Evolutionary conservation across 129 eudicot genomes (phyloP), one percentile per base, ranked within the genome.

Genomic region (Flaveria ramosissima): DNA sequence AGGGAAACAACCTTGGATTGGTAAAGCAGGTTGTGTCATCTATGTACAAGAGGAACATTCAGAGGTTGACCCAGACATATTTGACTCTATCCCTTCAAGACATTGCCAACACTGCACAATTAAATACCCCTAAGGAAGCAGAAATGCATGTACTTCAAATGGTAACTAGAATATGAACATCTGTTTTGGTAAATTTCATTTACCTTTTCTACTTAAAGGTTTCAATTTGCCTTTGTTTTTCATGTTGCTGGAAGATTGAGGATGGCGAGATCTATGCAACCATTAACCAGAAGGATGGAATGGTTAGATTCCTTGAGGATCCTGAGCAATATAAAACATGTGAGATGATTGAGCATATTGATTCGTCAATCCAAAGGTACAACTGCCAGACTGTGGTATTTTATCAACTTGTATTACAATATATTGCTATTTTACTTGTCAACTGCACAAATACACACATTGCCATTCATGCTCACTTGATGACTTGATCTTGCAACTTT

Each of bases 141-240:
- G 98, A 93, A 84, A 88, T 93, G 97, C 98, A 93, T 85, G 98
- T 90, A 7, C 97, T 93, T 78, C 89, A 93, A 82, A 93, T 93
- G 98, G 98, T 93, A 89, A 32, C 71, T 76, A 43, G 41, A 55
- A 27, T 39, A 13, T 77, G 6, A 8, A 56, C 55, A n/a, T 53
- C 0, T 66, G 47, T 23, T 62, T 67, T 80, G n/a, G 17, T 50
- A 63, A 10, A 62, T 13, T 19, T 55, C 19, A 64, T 15, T 64
- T 24, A 32, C 67, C 15, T 20, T 62, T 70, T 73, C 23, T 7
- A 30, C 47, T n/a, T 47, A 7, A 24, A 8, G 15, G 19, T 67
- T 51, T 17, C 39, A 17, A 6, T 48, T 16, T 9, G 50, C 30
- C 32, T 23, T 57, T 12, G 10, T 43, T 43, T 43, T 6, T 16